Evolutionary conservation across 345 rosid species (phyloP).

Genomic region (Citrus inodora): DNA sequence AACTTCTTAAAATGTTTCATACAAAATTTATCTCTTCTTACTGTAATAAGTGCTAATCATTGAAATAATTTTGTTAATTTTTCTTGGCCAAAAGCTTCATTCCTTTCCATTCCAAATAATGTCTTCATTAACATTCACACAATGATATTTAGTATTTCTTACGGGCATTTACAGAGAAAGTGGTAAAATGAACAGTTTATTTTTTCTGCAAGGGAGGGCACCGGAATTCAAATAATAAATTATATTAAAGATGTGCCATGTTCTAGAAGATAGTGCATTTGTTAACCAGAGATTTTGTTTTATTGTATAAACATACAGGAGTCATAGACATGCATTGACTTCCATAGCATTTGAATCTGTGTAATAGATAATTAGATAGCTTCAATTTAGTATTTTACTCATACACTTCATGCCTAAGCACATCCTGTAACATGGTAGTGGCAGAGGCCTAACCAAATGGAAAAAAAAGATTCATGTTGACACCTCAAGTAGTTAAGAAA

Average conservation of each 20-base stretch:
- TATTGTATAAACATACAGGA: background rate
- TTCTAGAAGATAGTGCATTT: background rate
- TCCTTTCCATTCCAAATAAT: background rate
- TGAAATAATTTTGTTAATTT: background rate
- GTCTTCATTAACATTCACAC: background rate
- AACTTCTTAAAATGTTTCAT: background rate
- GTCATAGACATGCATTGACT: background rate
- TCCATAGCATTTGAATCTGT: background rate
- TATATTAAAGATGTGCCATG: background rate
- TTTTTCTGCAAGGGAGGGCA: background rate
- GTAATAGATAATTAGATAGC: background rate
- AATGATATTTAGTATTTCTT: background rate
- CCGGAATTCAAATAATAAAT: background rate
- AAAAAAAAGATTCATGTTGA: background rate
- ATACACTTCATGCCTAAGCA: background rate
- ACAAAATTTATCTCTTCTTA: background rate
- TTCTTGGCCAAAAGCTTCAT: background rate
- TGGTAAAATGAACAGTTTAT: background rate
- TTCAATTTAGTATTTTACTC: background rate
- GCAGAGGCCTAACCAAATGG: background rate
- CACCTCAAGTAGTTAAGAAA: background rate
- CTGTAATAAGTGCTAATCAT: background rate
- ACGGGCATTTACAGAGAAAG: background rate
- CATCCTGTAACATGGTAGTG: background rate
- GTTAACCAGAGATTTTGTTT: background rate